Base-by-base conservation (phyloP, 208 protist species). In the Naegleria lovaniensis region DNA sequence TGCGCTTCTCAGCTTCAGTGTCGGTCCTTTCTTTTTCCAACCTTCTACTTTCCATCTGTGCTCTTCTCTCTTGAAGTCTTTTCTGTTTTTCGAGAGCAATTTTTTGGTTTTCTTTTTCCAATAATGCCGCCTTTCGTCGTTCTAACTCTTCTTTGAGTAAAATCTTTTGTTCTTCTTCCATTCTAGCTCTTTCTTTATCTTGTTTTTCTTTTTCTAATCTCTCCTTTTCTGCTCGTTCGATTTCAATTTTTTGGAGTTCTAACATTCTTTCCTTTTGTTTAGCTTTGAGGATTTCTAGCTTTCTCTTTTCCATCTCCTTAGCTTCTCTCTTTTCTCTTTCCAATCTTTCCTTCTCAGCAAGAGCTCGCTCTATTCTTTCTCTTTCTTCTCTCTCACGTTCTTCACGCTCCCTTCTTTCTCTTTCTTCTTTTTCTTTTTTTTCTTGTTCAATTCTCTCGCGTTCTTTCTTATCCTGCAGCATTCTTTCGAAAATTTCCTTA, bases 281-380 rank as follows among this genome's bases (percentile, higher is more conserved):
- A 6, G 88, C 22, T 33, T 85, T 87, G 5, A 67, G 48, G 0
- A 75, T 41, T 52, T 58, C 89, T 5, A 85, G n/a, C 38, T 91
- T 91, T 43, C 5, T 83, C 6, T 85, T 79, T 43, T 91, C 89
- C 51, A 36, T 9, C n/a, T 91, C 89, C n/a, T 91, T 55, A 19
- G 22, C 19, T 87, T 79, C 58, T 83, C 58, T 91, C 19, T 41
- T 83, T 43, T 91, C 58, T 41, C 58, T 19, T 83, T 91, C 83
- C 3, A 83, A 29, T 51, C 25, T 83, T 48, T 91, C 89, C 43
- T 75, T 83, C 15, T 79, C 58, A 9, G 9, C 29, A 15, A 29
- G 83, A 25, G 29, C 33, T 83, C 38, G 84, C 25, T 43, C 59
- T 11, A 91, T 36, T 59, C 58, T 58, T 79, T 91, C 89, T 41